Evolutionary conservation across 805 yeast species (phyloP), one percentile per base, ranked within the genome.

Genomic region (Candida sonorensis): DNA sequence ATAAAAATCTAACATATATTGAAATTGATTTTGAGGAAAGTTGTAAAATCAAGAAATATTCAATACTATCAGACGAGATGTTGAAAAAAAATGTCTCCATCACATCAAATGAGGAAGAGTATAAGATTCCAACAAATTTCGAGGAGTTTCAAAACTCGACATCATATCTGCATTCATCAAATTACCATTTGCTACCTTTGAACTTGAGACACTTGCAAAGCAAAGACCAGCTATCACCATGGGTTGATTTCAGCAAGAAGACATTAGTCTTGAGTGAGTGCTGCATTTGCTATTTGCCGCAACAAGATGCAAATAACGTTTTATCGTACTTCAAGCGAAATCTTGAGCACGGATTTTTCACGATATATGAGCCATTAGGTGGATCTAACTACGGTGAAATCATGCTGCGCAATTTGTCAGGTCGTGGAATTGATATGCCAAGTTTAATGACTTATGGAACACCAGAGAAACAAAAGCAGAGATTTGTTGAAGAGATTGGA

Each of bases 261-360:
- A 81, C 92, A 0, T 46, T 83, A 11, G 54, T 83, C 3, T 50
- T 82, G 13, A 74, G 84, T 40, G 94, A 82, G 51, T 83, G 92
- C 56, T 84, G 84, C 22, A 58, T 83, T 22, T 83, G 94, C 49
- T 82, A 82, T 50, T 46, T 81, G 39, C 61, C 68, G 4, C 75
- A 79, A 1, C 59, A 58, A 10, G 69, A 67, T 15, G 68, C 80
- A 16, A 48, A 55, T 20, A 29, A 44, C 2, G 66, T 79, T 3
- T 39, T 82, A 4, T 32, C 48, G 2, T 67, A 64, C 46, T 67
- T 79, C 57, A 46, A 44, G 4, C 28, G 38, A 0, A 20, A 29
- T n/a, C 46, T 69, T 21, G 6, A 29, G 1, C 15, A 26, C 26
- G 48, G 57, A 33, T 30, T 54, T 15, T 41, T 75, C 14, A 48